Conservation (phyloP, 306 rosid species). For the Cicer pinnatifidum region DNA sequence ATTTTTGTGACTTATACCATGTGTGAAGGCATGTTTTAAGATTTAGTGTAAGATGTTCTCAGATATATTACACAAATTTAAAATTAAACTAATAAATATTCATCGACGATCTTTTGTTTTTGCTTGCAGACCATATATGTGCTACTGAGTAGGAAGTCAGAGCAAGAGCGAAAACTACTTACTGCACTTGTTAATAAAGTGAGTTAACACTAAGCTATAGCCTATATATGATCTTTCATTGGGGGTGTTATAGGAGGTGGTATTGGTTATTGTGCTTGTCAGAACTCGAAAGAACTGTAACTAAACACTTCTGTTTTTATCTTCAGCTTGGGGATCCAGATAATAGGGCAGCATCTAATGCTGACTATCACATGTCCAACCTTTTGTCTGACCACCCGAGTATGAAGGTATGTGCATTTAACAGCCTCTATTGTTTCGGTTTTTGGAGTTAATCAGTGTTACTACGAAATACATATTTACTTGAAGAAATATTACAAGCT, state of each 20-base stretch:
- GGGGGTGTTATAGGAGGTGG: not conserved
- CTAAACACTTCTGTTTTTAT: constrained; percentile 11
- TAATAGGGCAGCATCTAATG: constrained; percentile 90
- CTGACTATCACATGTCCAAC: constrained; percentile 87
- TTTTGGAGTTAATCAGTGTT: not conserved
- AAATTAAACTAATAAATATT: not conserved
- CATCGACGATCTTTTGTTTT: constrained; percentile 11
- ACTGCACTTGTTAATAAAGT: constrained; percentile 92
- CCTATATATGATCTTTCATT: constrained; percentile 22
- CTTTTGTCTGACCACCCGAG: constrained; percentile 91
- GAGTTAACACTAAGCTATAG: constrained; percentile 48
- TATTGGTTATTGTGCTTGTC: constrained; percentile 18
- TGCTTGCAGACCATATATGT: constrained; percentile 68
- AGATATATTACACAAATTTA: not conserved
- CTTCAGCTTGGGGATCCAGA: constrained; percentile 96
- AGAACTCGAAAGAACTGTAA: constrained; percentile 15
- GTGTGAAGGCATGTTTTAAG: constrained; percentile 12
- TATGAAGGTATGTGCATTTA: constrained; percentile 71
- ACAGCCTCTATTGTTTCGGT: not conserved
- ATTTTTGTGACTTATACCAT: not conserved
- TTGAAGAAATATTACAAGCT: not conserved
- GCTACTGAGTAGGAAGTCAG: constrained; percentile 89
- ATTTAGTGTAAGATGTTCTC: constrained; percentile 15
- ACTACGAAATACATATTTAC: constrained; percentile 7
- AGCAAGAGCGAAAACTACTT: constrained; percentile 89